phyloP scores from a whole-genome alignment of 2,329 filamentous ascomycete species.

The Dryadomyces quercus-mongolicae region DNA sequence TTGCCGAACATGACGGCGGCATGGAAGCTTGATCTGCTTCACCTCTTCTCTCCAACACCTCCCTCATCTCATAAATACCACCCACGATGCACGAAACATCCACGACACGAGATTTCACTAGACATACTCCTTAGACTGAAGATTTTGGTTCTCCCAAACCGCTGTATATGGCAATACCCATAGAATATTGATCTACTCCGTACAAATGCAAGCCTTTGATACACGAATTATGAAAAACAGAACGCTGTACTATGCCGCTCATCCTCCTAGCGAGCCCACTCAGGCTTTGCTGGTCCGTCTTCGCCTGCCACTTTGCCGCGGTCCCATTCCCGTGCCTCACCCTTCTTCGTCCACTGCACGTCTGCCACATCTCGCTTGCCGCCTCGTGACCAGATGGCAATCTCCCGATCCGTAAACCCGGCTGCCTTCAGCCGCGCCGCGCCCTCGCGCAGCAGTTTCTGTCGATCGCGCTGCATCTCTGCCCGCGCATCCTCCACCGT shows the following conservation, averaged over 20 bases:
- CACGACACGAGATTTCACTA: no score
- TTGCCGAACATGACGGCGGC: conserved; percentile 17
- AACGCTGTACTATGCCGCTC: background rate
- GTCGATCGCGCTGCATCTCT: conserved; percentile 43
- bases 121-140: no score
- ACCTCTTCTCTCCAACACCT: no score
- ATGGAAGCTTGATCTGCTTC: conserved; percentile 17
- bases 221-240: no score
- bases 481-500: conserved; percentile 6
- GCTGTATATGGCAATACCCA: no score
- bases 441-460: conserved; percentile 63
- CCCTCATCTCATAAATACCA: no score
- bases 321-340: conserved; percentile 53
- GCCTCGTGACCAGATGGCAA: conserved; percentile 58
- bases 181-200: no score
- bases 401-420: conserved; percentile 63
- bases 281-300: conserved; percentile 9
- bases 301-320: conserved; percentile 30
- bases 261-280: conserved; percentile 8
- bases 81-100: no score
- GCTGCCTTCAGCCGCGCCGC: conserved; percentile 64
- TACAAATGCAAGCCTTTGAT: no score
- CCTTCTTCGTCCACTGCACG: conserved; percentile 59
- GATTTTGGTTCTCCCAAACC: no score
- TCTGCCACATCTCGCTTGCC: conserved; percentile 49